These are phyloP conservation scores for Fusarium incarnatum DNA, from an alignment of 2,329 filamentous ascomycete genomes.

Conservation along the genomic window DNA sequence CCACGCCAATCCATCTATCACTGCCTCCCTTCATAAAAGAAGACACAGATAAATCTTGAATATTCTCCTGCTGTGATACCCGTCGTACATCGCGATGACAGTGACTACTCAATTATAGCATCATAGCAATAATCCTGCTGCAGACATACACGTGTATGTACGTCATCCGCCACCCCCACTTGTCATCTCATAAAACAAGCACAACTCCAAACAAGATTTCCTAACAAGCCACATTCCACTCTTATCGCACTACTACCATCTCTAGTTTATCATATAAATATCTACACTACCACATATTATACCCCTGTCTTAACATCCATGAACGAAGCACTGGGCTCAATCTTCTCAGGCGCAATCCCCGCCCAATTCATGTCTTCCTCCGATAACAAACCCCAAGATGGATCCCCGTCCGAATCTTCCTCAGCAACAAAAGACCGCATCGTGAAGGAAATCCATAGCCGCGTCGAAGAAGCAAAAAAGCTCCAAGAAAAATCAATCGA, in stretches of 20 bases:
- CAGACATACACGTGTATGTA: slow-evolving; percentile 1
- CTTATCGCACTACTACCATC: background rate
- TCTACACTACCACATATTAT: background rate
- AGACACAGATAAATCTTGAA: accelerated
- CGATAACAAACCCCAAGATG: slow-evolving; percentile 8
- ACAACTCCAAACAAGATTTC: slow-evolving; percentile 4
- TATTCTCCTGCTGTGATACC: background rate
- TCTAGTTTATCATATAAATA: background rate
- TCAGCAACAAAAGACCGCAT: slow-evolving; percentile 28
- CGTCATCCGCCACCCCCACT: slow-evolving; percentile 35
- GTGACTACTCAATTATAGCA: slow-evolving; percentile 4
- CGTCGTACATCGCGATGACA: accelerated
- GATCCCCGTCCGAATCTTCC: slow-evolving; percentile 3
- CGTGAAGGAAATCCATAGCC: slow-evolving; percentile 24
- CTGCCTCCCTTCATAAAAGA: background rate
- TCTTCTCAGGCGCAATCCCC: slow-evolving; percentile 27
- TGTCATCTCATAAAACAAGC: slow-evolving; percentile 18
- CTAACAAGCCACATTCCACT: slow-evolving; percentile 24
- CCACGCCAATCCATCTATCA: no score
- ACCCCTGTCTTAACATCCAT: background rate
- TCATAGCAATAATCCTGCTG: slow-evolving; percentile 13
- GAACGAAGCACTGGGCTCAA: slow-evolving; percentile 24
- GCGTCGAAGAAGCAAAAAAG: slow-evolving; percentile 32
- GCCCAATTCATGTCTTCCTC: slow-evolving; percentile 25
- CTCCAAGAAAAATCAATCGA: slow-evolving; percentile 32